Percentiles rank a stretch among this genome's conserved stretches.
These are phyloP conservation scores for Xylariales sp. DNA, from an alignment of 2,329 filamentous ascomycete species.

Conservation along the genomic window DNA sequence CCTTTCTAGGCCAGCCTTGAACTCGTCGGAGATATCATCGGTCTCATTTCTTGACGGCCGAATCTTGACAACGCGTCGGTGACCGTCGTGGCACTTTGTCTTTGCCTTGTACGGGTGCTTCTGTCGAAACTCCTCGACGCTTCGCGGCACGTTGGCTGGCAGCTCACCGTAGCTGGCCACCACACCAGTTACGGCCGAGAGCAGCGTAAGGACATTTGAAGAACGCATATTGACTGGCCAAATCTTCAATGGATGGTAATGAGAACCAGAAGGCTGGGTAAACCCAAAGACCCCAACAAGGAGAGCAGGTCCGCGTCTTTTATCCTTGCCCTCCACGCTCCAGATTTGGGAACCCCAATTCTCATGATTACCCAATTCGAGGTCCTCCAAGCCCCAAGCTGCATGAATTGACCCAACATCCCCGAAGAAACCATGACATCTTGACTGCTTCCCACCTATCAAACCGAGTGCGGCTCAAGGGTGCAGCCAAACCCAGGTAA, in stretches of 20 bases:
- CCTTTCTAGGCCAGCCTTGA: constrained; percentile 63
- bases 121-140: constrained; percentile 53
- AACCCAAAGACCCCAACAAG: background rate
- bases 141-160: constrained; percentile 51
- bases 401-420: constrained; percentile 5
- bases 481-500: background rate
- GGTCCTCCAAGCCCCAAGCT: constrained; percentile 12
- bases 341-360: background rate
- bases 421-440: constrained; percentile 4
- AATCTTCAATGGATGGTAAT: constrained; percentile 2
- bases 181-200: constrained; percentile 44
- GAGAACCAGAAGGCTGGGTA: constrained; percentile 11
- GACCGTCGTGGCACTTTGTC: constrained; percentile 32
- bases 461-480: constrained; percentile 2
- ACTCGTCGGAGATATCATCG: constrained; percentile 68
- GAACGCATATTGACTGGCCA: constrained; percentile 41
- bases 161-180: constrained; percentile 44
- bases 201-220: constrained; percentile 38
- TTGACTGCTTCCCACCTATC: constrained; percentile 31
- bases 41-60: constrained; percentile 63
- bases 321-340: constrained; percentile 10
- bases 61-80: constrained; percentile 58
- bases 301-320: constrained; percentile 7
- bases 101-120: constrained; percentile 53
- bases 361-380: background rate